phyloP scores from a whole-genome alignment of 176 grass and related monocot genomes.

The Carex pumila region DNA sequence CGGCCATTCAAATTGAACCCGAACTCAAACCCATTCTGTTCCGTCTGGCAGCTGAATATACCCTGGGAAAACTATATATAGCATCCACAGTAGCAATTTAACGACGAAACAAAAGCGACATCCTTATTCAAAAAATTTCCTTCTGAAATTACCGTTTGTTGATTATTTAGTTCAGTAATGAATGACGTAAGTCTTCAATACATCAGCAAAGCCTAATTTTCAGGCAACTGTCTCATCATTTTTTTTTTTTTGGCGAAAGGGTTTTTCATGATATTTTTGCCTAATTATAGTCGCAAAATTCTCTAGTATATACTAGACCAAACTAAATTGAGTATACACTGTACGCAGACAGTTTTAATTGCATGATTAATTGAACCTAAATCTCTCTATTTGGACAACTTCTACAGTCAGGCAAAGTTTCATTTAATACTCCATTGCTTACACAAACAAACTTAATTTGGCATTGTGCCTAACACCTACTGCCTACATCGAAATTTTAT shows the following conservation, averaged over 20 bases:
- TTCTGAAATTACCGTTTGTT: not conserved
- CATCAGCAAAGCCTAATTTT: constrained; percentile 2
- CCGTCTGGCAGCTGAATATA: no score
- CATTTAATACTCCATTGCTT: not conserved
- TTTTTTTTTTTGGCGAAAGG: not conserved
- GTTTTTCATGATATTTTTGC: not conserved
- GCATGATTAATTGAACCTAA: not conserved
- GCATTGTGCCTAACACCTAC: not conserved
- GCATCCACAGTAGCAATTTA: not conserved
- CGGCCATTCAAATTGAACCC: no score
- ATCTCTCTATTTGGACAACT: not conserved
- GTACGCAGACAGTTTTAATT: not conserved
- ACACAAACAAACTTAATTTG: not conserved
- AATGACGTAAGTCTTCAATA: not conserved
- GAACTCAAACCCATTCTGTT: no score
- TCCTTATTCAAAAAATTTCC: not conserved
- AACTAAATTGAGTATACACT: not conserved
- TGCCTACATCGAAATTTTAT: not conserved
- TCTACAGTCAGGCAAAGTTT: not conserved
- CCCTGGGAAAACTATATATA: no score
- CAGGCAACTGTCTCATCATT: not conserved
- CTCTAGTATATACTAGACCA: not conserved
- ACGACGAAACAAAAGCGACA: not conserved
- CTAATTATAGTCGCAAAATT: not conserved
- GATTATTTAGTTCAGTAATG: not conserved